These are phyloP conservation scores for Vitis rotundifolia DNA, from an alignment of 164 flowering plant genomes.

Conservation along the genomic window DNA sequence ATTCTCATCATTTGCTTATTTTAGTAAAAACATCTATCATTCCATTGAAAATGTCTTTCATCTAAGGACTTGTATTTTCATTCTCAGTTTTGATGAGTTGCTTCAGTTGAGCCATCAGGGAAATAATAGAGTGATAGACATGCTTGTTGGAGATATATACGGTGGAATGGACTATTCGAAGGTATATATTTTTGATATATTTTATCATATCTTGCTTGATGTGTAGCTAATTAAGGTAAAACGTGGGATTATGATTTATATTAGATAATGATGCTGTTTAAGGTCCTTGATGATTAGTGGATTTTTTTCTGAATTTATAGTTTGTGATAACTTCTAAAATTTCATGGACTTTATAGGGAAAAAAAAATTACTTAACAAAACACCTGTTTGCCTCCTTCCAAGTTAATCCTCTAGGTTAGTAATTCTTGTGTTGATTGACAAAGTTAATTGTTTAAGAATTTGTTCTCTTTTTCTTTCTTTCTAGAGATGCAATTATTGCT, in stretches of 20 bases:
- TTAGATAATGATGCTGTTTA: neutral
- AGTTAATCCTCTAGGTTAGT: neutral
- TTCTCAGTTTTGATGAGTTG: slow-evolving; percentile 69
- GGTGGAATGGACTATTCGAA: slow-evolving; percentile 66
- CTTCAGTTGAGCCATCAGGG: slow-evolving; percentile 64
- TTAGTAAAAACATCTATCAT: neutral
- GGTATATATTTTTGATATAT: slow-evolving; percentile 30
- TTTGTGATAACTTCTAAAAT: neutral
- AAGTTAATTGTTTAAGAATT: neutral
- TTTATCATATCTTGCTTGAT: neutral
- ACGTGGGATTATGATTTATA: neutral
- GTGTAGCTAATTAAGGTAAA: neutral
- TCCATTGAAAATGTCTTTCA: neutral
- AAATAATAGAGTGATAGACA: slow-evolving; percentile 69
- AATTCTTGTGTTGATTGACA: neutral
- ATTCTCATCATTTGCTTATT: neutral
- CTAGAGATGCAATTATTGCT: neutral
- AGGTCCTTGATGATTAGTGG: neutral
- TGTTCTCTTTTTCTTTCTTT: slow-evolving; percentile 1
- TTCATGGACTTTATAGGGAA: neutral
- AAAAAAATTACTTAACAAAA: neutral
- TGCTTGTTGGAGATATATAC: slow-evolving; percentile 79
- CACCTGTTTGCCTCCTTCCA: too few species aligned
- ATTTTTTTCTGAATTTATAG: neutral
- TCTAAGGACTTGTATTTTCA: slow-evolving; percentile 2